Percentiles rank a stretch among this genome's conserved stretches.
Evolutionary conservation across 2,329 filamentous ascomycete genomes (phyloP).

Genomic region (Apiospora arundinis): DNA sequence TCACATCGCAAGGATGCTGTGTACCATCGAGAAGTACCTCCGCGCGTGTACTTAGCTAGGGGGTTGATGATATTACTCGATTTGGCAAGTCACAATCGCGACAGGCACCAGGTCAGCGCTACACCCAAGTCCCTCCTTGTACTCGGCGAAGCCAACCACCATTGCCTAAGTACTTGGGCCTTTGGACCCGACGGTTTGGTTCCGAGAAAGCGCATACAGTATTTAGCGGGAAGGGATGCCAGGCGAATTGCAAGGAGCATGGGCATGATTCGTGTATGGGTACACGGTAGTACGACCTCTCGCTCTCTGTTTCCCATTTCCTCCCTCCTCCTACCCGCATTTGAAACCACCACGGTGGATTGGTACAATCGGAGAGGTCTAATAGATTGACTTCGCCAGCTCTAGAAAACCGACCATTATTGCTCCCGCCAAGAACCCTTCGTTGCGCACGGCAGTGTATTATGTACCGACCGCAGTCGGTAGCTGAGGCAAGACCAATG

Average conservation of each 20-base stretch:
- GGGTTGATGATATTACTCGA: slow-evolving; percentile 10
- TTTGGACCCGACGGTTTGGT: background rate
- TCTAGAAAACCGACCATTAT: background rate
- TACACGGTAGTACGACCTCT: slow-evolving; percentile 7
- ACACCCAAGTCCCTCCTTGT: slow-evolving; percentile 2
- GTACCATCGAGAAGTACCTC: slow-evolving; percentile 2
- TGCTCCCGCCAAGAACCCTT: background rate
- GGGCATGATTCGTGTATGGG: slow-evolving; percentile 15
- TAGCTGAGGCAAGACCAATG: background rate
- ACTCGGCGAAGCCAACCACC: slow-evolving; percentile 2
- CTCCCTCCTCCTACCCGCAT: background rate
- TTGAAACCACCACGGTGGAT: background rate
- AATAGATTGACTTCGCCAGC: background rate
- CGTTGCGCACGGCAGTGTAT: background rate
- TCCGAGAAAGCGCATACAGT: background rate
- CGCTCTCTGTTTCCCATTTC: background rate
- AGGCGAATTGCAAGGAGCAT: slow-evolving; percentile 2
- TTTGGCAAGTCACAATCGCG: background rate
- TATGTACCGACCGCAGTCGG: background rate
- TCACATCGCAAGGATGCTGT: background rate
- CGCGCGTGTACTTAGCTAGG: background rate
- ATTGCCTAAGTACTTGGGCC: background rate
- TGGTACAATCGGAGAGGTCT: background rate
- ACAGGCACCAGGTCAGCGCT: slow-evolving; percentile 10
- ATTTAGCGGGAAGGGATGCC: slow-evolving; percentile 6